Base-by-base conservation (phyloP, 2,329 filamentous ascomycete genomes). In the Calonectria crousiana region DNA sequence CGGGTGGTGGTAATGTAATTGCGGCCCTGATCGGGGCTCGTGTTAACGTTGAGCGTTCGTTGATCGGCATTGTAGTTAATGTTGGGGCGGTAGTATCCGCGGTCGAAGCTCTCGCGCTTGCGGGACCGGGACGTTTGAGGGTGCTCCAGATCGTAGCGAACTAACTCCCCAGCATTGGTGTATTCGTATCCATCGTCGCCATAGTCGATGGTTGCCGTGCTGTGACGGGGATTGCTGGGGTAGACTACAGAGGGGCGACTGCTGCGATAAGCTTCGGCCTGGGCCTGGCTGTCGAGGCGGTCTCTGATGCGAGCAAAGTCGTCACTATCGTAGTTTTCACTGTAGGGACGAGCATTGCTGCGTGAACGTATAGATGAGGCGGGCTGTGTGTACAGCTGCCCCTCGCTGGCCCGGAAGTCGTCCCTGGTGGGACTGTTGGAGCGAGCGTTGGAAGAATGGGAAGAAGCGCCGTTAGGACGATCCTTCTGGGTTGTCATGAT, bases 181-280 rank as follows among this genome's bases (percentile, higher is more conserved):
- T 93, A 93, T 78, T 92, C 90, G 78, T 90, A 93, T 11, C 89
- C 91, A 60, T 92, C 89, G 36, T 90, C 89, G 16, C 89, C 90
- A 75, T 91, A 91, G 75, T 90, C 89, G 56, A 89, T 84, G 11
- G 86, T 83, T 71, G 85, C 83, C 18, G 84, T 84, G 73, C 84
- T 84, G 72, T 88, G 87, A 58, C 87, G 87, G 1, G 86, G 82
- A 13, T 85, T 83, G 74, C 83, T 86, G 49, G 85, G 83, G 75
- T 89, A 91, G 28, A 86, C 78, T 16, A 86, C 84, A 28, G 86
- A 85, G 8, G 88, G 87, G 13, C 89, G 88, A 62, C 86, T 83
- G 71, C 84, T 85, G 74, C 88, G 88, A 76, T 89, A 89, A 34
- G 84, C 79, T 67, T 91, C 89, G 49, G 84, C 76, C 77, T 85